Evolutionary conservation across 2,329 filamentous ascomycete genomes (phyloP).

Genomic region (Plenodomus lindquistii): DNA sequence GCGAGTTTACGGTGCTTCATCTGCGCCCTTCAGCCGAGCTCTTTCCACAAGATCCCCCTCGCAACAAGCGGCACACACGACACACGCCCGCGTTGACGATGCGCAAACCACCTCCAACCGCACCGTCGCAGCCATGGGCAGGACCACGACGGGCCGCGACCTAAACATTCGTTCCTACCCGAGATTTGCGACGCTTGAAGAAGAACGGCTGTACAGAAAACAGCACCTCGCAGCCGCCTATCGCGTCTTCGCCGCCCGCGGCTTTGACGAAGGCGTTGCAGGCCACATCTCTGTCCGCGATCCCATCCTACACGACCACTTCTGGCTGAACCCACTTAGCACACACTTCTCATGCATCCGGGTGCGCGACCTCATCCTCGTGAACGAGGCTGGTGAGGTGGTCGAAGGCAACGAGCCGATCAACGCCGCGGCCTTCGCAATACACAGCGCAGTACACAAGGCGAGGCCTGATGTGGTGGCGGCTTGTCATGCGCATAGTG

Average conservation of each 20-base stretch:
- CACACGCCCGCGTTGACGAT: conserved; percentile 30
- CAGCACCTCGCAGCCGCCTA: conserved; percentile 53
- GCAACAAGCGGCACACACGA: conserved; percentile 19
- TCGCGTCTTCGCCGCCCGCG: conserved; percentile 43
- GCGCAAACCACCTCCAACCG: conserved; percentile 48
- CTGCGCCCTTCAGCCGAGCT: no score
- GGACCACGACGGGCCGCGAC: conserved; percentile 50
- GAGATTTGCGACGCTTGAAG: conserved; percentile 43
- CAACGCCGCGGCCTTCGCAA: conserved; percentile 54
- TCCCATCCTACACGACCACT: conserved; percentile 38
- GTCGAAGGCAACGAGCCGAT: conserved; percentile 48
- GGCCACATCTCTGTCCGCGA: conserved; percentile 53
- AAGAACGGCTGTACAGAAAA: conserved; percentile 50
- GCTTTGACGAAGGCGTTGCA: conserved; percentile 48
- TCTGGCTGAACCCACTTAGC: conserved; percentile 50
- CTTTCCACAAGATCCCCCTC: conserved; percentile 16
- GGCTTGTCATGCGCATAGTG: conserved; percentile 51
- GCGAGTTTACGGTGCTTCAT: no score
- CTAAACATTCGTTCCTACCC: conserved; percentile 54
- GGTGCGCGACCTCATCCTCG: conserved; percentile 50
- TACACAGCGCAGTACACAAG: conserved; percentile 50
- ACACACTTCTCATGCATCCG: conserved; percentile 50
- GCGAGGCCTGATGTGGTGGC: conserved; percentile 45
- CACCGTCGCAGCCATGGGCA: conserved; percentile 51
- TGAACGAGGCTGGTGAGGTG: conserved; percentile 49